These are phyloP conservation scores for Hypoxylon intermedium DNA, from an alignment of 495 filamentous ascomycete genomes.

Conservation along the genomic window DNA sequence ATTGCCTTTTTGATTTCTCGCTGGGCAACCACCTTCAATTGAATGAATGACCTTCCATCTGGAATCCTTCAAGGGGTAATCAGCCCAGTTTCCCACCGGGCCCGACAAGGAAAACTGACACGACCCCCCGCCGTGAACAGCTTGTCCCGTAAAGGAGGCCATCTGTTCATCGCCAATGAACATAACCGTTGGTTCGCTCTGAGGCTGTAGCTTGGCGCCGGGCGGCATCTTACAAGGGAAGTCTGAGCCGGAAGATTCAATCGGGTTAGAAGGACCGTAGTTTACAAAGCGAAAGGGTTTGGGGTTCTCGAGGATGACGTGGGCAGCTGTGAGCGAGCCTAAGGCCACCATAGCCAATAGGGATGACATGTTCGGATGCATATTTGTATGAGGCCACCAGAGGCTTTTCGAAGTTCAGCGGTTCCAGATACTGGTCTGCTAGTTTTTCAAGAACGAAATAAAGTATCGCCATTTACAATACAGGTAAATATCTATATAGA, in stretches of 20 bases:
- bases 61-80: constrained; percentile 59
- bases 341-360: not conserved
- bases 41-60: constrained; percentile 82
- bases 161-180: constrained; percentile 60
- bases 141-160: constrained; percentile 63
- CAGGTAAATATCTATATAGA: too few relatives aligned
- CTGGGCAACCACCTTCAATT: constrained; percentile 79
- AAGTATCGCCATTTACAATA: too few relatives aligned
- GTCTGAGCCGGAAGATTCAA: constrained; percentile 58
- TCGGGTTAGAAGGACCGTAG: constrained; percentile 33
- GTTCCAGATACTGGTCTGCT: too few relatives aligned
- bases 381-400: not conserved
- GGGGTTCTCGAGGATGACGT: constrained; percentile 33
- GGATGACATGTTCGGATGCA: constrained; percentile 3
- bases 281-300: constrained; percentile 32
- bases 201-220: constrained; percentile 45
- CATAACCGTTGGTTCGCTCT: constrained; percentile 51
- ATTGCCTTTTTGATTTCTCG: constrained; percentile 54
- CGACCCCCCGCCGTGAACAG: constrained; percentile 84
- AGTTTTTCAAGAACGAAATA: too few relatives aligned
- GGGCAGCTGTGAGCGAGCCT: constrained; percentile 9
- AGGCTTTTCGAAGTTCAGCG: too few relatives aligned
- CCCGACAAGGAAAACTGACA: constrained; percentile 77
- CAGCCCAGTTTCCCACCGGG: constrained; percentile 59
- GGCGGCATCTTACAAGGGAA: constrained; percentile 78